Evolutionary conservation across 495 filamentous ascomycete genomes (phyloP), one percentile per base, ranked within the genome.

Genomic region (Parmelia sp.): DNA sequence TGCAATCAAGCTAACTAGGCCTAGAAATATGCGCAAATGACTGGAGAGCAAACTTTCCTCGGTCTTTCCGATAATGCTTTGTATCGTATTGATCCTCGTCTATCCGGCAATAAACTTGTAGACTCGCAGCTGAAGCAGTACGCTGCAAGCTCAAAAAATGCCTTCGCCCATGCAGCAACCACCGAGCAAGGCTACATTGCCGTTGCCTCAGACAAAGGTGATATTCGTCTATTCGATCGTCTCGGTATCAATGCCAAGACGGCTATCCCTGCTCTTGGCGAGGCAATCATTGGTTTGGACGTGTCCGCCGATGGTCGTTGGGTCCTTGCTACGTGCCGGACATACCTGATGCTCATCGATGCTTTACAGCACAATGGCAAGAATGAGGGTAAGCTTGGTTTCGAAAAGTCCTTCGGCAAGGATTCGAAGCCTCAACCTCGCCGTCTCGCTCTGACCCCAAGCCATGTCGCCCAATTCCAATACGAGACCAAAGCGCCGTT

Each of bases 161-260:
- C 93, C 68, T 98, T 98, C 76, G 96, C 93, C 0, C 86, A 94
- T 25, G 79, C 93, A 36, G 91, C 94, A 36, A 98, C 94, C 0
- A 97, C 95, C 0, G 90, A 92, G 71, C 91, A 97, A 75, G 94
- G 94, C 21, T 94, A 97, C 70, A 88, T 98, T 66, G 94, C 95
- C 31, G 93, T 98, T 27, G 94, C 92, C 4, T 96, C 90, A 39
- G 95, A 91, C 79, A 98, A 98, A 79, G 94, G 94, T 65, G 94
- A 98, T 71, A 93, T 98, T 61, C 90, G 94, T 55, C 84, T 98
- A 73, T 97, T 97, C 71, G 95, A 98, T 74, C 89, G 91, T 39
- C 84, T 97, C 3, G 95, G 95, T 19, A 93, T 97, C 76, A 96
- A 96, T 70, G 94, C 94, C 23, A 98, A 98, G 80, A 97, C 94